phyloP scores from a whole-genome alignment of 2,329 filamentous ascomycete genomes.

The Alternaria angustiovoidea region DNA sequence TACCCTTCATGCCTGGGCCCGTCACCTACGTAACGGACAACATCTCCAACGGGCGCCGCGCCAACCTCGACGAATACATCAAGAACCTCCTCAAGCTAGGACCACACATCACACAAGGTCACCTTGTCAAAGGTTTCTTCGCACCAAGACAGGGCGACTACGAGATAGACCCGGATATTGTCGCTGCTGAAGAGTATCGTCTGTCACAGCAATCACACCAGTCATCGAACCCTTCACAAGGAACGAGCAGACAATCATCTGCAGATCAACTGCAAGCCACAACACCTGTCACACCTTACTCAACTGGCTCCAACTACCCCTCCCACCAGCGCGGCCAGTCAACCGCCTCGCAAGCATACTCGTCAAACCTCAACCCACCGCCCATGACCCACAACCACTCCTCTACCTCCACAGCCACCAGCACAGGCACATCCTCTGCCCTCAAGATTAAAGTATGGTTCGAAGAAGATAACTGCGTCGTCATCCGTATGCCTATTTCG shows the following conservation, averaged over 20 bases:
- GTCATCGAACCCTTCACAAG: constrained; percentile 49
- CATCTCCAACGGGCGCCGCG: constrained; percentile 90
- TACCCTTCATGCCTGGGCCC: constrained; percentile 98
- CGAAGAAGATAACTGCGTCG: constrained; percentile 83
- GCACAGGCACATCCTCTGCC: constrained; percentile 43
- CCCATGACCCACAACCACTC: constrained; percentile 51
- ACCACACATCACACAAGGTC: constrained; percentile 82
- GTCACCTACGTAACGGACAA: constrained; percentile 98
- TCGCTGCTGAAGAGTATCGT: constrained; percentile 73
- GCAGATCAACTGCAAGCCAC: constrained; percentile 50
- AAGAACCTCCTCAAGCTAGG: constrained; percentile 88
- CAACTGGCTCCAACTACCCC: constrained; percentile 50
- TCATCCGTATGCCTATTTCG: constrained; percentile 85
- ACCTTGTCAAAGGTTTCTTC: constrained; percentile 89
- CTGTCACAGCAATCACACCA: constrained; percentile 66
- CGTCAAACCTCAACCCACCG: constrained; percentile 42
- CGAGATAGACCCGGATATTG: constrained; percentile 79
- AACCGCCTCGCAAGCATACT: constrained; percentile 40
- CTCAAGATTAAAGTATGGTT: constrained; percentile 96
- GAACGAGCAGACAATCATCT: constrained; percentile 48
- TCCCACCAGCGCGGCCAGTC: constrained; percentile 54
- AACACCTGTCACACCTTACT: constrained; percentile 47
- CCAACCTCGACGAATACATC: constrained; percentile 94
- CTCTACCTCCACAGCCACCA: constrained; percentile 44
- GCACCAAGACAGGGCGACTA: constrained; percentile 89